Percentiles rank a stretch among this genome's conserved stretches.
phyloP scores from a whole-genome alignment of 2,329 filamentous ascomycete genomes.

The Ophiostoma piceae region DNA sequence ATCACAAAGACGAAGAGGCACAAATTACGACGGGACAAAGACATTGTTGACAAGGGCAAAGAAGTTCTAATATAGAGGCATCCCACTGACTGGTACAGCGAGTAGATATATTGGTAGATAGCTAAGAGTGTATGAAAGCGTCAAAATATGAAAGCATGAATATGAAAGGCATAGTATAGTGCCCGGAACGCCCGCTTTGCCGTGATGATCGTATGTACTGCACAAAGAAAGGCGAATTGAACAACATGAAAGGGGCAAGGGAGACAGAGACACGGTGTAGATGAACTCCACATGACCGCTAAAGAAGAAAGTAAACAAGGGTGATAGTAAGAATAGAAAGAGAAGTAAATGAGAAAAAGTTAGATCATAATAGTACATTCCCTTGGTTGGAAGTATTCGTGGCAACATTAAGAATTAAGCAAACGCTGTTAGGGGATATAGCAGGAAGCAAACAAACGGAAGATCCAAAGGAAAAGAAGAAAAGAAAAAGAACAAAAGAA shows the following conservation, averaged over 20 bases:
- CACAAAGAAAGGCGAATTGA: neutral
- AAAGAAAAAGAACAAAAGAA: slow-evolving; percentile 13
- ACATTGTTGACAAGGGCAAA: neutral
- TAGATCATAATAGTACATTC: slow-evolving; percentile 12
- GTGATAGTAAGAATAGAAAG: neutral
- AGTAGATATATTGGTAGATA: neutral
- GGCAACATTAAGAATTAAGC: neutral
- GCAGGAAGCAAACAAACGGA: neutral
- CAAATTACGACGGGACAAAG: neutral
- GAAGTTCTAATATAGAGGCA: neutral
- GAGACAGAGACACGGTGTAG: slow-evolving; percentile 3
- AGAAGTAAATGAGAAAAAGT: neutral
- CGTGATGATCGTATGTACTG: neutral
- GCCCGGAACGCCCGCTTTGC: slow-evolving; percentile 4
- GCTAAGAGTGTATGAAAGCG: neutral
- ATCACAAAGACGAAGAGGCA: neutral
- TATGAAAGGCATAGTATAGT: neutral
- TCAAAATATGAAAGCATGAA: neutral
- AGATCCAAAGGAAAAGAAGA: slow-evolving; percentile 12
- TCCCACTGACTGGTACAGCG: neutral
- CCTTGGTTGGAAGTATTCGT: neutral
- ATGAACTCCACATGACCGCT: neutral
- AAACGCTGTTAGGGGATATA: slow-evolving; percentile 9
- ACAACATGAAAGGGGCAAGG: slow-evolving; percentile 5
- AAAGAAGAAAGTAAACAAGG: neutral